Evolutionary conservation across 2,329 filamentous ascomycete species (phyloP).

Genomic region (Phialemonium atrogriseum): DNA sequence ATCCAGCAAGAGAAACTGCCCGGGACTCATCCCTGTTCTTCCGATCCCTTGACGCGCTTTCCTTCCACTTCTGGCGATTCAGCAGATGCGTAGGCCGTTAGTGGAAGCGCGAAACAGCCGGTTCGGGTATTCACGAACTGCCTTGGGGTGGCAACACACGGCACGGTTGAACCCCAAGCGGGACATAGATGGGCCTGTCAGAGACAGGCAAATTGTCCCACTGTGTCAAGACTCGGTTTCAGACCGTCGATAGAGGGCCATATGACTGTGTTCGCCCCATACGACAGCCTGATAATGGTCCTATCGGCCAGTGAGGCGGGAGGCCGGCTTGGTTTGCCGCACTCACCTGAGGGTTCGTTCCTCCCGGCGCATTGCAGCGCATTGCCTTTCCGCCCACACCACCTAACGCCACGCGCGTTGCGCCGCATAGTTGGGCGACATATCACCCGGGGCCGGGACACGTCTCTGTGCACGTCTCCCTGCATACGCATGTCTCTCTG

Average conservation of each 20-base stretch:
- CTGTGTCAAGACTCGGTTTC: background rate
- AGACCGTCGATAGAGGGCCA: background rate
- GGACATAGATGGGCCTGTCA: background rate
- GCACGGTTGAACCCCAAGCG: background rate
- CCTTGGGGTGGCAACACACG: slow-evolving; percentile 7
- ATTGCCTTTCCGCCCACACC: slow-evolving; percentile 1
- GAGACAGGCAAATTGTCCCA: background rate
- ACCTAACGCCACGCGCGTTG: background rate
- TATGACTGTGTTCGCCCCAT: background rate
- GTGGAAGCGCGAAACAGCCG: slow-evolving; percentile 10
- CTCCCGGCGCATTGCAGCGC: slow-evolving; percentile 1
- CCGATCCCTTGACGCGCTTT: too few species aligned
- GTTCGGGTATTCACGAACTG: slow-evolving; percentile 13
- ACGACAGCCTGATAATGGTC: background rate
- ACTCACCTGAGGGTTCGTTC: background rate
- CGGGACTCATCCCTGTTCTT: too few species aligned
- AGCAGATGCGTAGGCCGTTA: background rate
- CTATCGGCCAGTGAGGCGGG: background rate
- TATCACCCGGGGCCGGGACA: slow-evolving; percentile 1
- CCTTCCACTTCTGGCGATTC: too few species aligned
- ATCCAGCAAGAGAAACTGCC: too few species aligned
- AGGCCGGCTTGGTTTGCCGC: background rate
- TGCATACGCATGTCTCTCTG: too few species aligned
- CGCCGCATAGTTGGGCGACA: slow-evolving; percentile 1
- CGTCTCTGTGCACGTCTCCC: too few species aligned